Percentiles rank a stretch among this genome's conserved stretches.
phyloP scores from a whole-genome alignment of 1,284 basidiomycete genomes.

The Trichosporon inkin region DNA sequence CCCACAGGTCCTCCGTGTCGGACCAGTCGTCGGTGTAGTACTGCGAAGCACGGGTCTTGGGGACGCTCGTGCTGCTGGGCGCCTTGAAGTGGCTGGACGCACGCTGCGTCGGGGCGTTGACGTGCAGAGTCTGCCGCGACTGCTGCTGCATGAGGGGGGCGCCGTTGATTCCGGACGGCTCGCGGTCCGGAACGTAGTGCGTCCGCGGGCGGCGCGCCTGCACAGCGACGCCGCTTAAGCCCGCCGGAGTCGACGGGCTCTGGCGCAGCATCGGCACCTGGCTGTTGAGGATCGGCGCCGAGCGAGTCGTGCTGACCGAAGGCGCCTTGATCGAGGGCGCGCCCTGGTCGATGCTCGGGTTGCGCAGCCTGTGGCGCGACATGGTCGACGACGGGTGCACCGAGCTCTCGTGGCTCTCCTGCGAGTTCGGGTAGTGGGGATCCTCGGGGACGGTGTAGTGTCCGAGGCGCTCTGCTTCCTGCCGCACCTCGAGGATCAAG shows the following conservation, averaged over 20 bases:
- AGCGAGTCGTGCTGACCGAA: conserved; percentile 23
- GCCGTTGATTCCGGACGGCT: conserved; percentile 18
- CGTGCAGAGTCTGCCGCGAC: conserved; percentile 8
- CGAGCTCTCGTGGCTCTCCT: conserved; percentile 26
- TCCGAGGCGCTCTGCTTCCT: conserved; percentile 38
- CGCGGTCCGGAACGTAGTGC: conserved; percentile 39
- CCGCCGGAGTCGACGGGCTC: conserved; percentile 44
- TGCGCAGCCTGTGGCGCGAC: conserved; percentile 3
- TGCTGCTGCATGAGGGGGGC: background rate
- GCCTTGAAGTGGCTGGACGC: conserved; percentile 19
- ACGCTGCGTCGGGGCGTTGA: conserved; percentile 10
- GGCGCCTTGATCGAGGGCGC: conserved; percentile 24
- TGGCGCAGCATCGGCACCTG: conserved; percentile 26
- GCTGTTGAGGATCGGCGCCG: conserved; percentile 15
- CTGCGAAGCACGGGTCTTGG: conserved; percentile 19
- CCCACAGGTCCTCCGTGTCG: conserved; percentile 40
- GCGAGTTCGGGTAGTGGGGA: conserved; percentile 20
- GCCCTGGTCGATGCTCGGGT: conserved; percentile 17
- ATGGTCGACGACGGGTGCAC: background rate
- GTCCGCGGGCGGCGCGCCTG: conserved; percentile 33
- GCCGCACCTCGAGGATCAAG: conserved; percentile 42
- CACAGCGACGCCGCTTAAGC: conserved; percentile 25
- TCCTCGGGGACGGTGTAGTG: conserved; percentile 39
- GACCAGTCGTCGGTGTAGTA: conserved; percentile 22
- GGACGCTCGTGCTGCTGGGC: conserved; percentile 14